These are phyloP conservation scores for Solanum pennellii DNA, from an alignment of 257 asterid species.

Conservation along the genomic window DNA sequence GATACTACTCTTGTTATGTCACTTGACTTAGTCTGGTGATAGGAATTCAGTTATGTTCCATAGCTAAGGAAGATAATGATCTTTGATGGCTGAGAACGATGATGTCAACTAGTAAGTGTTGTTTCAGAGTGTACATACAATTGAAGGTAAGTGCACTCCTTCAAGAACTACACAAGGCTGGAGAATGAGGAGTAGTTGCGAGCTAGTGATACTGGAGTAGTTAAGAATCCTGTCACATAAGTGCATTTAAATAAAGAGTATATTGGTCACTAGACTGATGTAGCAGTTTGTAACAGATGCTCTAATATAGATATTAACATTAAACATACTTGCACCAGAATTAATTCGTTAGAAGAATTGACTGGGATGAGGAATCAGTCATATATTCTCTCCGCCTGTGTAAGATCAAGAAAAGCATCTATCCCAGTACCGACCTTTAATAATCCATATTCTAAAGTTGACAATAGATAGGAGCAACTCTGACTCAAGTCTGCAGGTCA, in stretches of 20 bases:
- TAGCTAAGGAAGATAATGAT: not conserved
- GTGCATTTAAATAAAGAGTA: not conserved
- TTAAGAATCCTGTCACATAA: not conserved
- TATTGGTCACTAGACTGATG: not conserved
- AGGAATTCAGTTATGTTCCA: no score
- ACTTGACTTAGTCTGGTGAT: no score
- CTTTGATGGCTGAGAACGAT: not conserved
- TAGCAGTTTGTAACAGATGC: not conserved
- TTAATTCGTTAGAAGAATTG: not conserved
- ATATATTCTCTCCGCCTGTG: no score
- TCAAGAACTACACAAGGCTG: not conserved
- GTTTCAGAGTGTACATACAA: not conserved
- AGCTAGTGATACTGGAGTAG: not conserved
- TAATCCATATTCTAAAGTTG: no score
- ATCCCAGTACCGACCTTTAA: no score
- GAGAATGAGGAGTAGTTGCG: not conserved
- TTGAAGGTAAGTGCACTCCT: not conserved
- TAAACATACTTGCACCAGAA: not conserved
- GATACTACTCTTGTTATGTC: not conserved
- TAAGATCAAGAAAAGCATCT: no score
- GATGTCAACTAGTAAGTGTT: no score
- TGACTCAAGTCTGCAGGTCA: no score
- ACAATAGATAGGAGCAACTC: no score
- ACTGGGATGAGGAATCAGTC: not conserved
- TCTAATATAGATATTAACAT: constrained; percentile 10